These are phyloP conservation scores for Pelargonium myrrhifolium DNA, from an alignment of 441 rosid genomes.

Conservation along the genomic window DNA sequence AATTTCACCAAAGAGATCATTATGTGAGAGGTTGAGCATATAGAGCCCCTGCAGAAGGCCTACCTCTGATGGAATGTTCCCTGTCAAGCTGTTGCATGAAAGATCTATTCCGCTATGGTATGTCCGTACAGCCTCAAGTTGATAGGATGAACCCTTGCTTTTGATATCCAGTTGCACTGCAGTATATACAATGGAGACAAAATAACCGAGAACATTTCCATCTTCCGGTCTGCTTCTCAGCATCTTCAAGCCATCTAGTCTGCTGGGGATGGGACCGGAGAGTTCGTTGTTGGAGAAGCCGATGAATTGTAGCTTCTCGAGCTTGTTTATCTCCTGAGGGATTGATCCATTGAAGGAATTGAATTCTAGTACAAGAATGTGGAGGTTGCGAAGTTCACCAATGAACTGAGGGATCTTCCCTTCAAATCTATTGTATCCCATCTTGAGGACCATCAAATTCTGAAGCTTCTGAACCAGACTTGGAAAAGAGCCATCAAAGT, in stretches of 20 bases:
- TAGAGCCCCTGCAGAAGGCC: slow-evolving; percentile 8
- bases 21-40: slow-evolving; percentile 6
- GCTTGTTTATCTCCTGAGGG: slow-evolving; percentile 3
- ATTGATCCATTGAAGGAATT: slow-evolving; percentile 10
- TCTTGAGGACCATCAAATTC: slow-evolving; percentile 9
- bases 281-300: slow-evolving; percentile 7
- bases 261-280: slow-evolving; percentile 12
- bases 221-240: background rate
- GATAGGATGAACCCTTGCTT: slow-evolving; percentile 3
- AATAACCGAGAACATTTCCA: background rate
- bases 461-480: slow-evolving; percentile 4
- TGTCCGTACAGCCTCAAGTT: background rate
- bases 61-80: slow-evolving; percentile 6
- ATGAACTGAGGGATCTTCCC: slow-evolving; percentile 8
- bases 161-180: background rate
- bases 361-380: slow-evolving; percentile 7
- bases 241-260: background rate
- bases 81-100: slow-evolving; percentile 1
- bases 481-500: slow-evolving; percentile 7
- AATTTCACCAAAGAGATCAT: slow-evolving; percentile 5
- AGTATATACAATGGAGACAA: background rate
- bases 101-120: slow-evolving; percentile 7
- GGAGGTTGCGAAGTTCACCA: background rate
- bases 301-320: slow-evolving; percentile 9
- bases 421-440: slow-evolving; percentile 8